Evolutionary conservation across 768 basidiomycete species (phyloP), one percentile per base, ranked within the genome.

Genomic region (Tricholoma sp.): DNA sequence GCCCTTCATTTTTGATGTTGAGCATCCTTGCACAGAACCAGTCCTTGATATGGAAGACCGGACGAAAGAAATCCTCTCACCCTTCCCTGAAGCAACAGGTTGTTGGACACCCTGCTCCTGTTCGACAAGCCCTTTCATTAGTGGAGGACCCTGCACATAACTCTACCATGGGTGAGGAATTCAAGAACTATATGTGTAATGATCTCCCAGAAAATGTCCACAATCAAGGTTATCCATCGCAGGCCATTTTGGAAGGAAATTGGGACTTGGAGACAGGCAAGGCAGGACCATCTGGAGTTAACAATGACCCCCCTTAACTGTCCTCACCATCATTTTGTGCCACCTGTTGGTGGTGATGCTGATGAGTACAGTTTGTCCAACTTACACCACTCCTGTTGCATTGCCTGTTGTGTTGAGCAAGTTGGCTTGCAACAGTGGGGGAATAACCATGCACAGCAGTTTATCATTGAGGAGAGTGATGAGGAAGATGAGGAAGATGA

Each of bases 381-480:
- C 22, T 12, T 54, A 43, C 12, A 16, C 52, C 22, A 12, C 37
- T 54, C 37, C 37, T 22, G 21, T 27, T 37, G 16, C 19, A 41
- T 54, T 41, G 22, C 24, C 16, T 3, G 29, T 11, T 43, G 43
- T 41, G 43, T 54, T 54, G 37, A 29, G 21, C 10, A 22, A 69
- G 14, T 37, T 37, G 37, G 37, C 37, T 16, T 37, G 37, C 37
- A 14, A 37, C 6, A 6, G 37, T 37, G 37, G 37, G 37, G 37
- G 37, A 37, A n/a, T 2, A 37, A 37, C 37, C 37, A 37, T 37
- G 37, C 16, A 12, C 37, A 14, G 37, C 37, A 37, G 14, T 37
- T 37, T n/a, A 37, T 37, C 6, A 12, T 37, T 37, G 37, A 37
- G 14, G 14, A 16, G 37, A 16, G n/a, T 16, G 12, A 37, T 37